Evolutionary conservation across 192 early-diverging fungal genomes (phyloP), one percentile per base, ranked within the genome.

Genomic region (Gonapodya prolifera): DNA sequence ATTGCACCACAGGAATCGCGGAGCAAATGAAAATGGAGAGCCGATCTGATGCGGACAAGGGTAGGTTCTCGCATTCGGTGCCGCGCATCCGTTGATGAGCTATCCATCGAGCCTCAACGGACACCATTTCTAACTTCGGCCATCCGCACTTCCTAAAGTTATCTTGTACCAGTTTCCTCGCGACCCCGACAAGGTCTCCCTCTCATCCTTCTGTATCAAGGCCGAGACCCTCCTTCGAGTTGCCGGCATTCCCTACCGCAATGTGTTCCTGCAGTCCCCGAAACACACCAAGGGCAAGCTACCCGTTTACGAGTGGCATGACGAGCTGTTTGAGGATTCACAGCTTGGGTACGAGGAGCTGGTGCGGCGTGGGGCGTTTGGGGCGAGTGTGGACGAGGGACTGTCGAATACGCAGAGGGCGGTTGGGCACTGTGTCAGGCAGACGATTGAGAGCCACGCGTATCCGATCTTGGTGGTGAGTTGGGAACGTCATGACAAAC

Each of bases 311-410:
- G 32, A 30, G 28, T 73, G 32, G 28, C 18, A 32, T 32, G 71
- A 29, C 71, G 28, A 32, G 18, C 32, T 73, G 71, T 73, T 73
- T 32, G 71, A 73, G 71, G 71, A 73, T 73, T 30, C 28, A 18
- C 71, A 73, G 71, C 71, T 73, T 32, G 71, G 71, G 28, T 73
- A 73, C 71, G 71, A 73, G 71, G 28, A 73, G 71, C 71, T 73
- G 45, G 45, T 61, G 45, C 45, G 45, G 45, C 45, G 45, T 61
- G 45, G 45, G 23, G 45, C 45, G 45, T 61, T 61, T 61, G 45
- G 45, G 8, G 45, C 45, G 23, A 61, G 45, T 61, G 45, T 61
- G 45, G 45, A 61, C 45, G 45, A 61, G 45, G 45, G 45, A 8
- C 45, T 61, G 45, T 16, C 45, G 45, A 23, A 61, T 61, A 61